Evolutionary conservation across 2,329 filamentous ascomycete genomes (phyloP).

Genomic region (Talaromyces sp.): DNA sequence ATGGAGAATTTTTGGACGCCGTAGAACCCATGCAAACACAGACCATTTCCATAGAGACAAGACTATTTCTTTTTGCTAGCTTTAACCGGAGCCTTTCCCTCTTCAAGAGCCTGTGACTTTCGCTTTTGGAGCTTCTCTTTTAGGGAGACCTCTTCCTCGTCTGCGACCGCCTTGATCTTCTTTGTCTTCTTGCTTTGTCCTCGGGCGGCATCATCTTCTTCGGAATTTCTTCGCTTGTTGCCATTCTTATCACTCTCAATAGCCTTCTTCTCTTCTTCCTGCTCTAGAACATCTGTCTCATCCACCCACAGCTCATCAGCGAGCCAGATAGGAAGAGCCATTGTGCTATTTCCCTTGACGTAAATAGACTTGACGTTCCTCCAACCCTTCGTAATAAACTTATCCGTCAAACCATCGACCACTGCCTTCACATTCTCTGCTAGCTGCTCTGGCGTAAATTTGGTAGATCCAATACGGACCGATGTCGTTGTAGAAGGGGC

Average conservation of each 20-base stretch:
- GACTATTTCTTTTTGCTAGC: not conserved
- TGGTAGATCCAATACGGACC: constrained; percentile 72
- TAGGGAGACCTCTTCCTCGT: constrained; percentile 40
- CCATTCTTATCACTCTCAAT: constrained; percentile 43
- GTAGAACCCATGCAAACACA: constrained; percentile 24
- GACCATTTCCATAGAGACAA: constrained; percentile 10
- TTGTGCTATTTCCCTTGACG: constrained; percentile 85
- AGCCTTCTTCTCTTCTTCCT: constrained; percentile 32
- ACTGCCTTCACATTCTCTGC: constrained; percentile 77
- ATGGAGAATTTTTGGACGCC: constrained; percentile 22
- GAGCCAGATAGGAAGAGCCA: constrained; percentile 89
- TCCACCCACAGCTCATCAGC: constrained; percentile 89
- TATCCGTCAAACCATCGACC: constrained; percentile 66
- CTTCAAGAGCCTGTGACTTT: constrained; percentile 48
- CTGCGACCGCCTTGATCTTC: constrained; percentile 36
- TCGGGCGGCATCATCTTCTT: constrained; percentile 30
- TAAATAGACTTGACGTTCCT: constrained; percentile 79
- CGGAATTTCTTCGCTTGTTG: constrained; percentile 54
- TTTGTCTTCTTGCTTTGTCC: constrained; percentile 40
- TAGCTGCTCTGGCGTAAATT: constrained; percentile 71
- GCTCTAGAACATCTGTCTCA: constrained; percentile 66
- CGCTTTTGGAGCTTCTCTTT: constrained; percentile 51
- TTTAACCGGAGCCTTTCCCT: constrained; percentile 35
- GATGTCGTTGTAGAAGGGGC: constrained; percentile 75
- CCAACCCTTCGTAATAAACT: constrained; percentile 83